Evolutionary conservation across 1,284 basidiomycete genomes (phyloP).

Genomic region (Pseudozyma hubeiensis): DNA sequence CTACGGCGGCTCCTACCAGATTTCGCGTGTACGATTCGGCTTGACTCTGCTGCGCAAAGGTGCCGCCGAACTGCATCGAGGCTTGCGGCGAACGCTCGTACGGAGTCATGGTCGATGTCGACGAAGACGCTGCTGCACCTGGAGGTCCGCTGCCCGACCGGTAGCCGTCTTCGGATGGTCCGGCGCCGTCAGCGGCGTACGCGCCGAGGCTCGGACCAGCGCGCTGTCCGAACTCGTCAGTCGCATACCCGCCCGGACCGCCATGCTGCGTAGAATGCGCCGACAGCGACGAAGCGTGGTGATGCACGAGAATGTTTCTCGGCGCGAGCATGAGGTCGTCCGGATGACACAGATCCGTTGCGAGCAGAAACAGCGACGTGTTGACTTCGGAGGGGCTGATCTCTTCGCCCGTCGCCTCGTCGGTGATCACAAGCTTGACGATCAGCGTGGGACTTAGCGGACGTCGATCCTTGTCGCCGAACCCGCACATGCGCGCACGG

Average conservation of each 20-base stretch:
- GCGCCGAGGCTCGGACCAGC: constrained; percentile 21
- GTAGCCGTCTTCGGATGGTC: constrained; percentile 13
- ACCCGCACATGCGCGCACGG: constrained; percentile 62
- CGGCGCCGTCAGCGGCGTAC: constrained; percentile 13
- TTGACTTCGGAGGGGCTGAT: constrained; percentile 58
- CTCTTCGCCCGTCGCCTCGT: constrained; percentile 53
- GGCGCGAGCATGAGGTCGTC: constrained; percentile 56
- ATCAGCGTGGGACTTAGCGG: constrained; percentile 62
- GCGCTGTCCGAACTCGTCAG: constrained; percentile 20
- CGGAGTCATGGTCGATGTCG: constrained; percentile 7
- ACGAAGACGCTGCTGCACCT: constrained; percentile 2
- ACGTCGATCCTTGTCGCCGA: constrained; percentile 64
- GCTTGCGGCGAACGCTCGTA: constrained; percentile 16
- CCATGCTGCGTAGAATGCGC: constrained; percentile 32
- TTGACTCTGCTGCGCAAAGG: constrained; percentile 24
- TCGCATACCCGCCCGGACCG: constrained; percentile 10
- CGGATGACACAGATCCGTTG: constrained; percentile 61
- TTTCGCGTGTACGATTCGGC: constrained; percentile 59
- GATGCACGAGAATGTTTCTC: constrained; percentile 57
- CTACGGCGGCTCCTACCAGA: constrained; percentile 59
- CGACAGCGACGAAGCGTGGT: constrained; percentile 47
- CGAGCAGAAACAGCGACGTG: constrained; percentile 61
- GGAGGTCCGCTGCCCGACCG: constrained; percentile 21
- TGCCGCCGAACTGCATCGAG: constrained; percentile 23
- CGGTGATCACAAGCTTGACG: constrained; percentile 58